Percentiles rank a stretch among this genome's conserved stretches.
Evolutionary conservation across 2,329 filamentous ascomycete species (phyloP).

Genomic region (Arthrobotrys musiformis): DNA sequence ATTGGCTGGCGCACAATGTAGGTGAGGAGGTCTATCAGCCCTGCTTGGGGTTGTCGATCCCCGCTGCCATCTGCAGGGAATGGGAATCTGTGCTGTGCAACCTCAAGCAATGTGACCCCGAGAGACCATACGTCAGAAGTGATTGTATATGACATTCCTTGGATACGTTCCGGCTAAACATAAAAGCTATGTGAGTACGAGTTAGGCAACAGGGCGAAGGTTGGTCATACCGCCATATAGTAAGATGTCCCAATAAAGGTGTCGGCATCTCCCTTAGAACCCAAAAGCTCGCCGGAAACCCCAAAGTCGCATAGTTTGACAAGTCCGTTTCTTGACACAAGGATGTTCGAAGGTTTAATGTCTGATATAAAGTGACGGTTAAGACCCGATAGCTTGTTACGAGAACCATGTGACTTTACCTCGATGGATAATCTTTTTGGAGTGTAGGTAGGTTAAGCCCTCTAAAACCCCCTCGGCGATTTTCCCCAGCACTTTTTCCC

Average conservation of each 20-base stretch:
- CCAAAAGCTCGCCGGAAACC: slow-evolving; percentile 90
- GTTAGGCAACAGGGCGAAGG: not conserved
- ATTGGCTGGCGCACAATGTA: slow-evolving; percentile 97
- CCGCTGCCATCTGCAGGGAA: slow-evolving; percentile 86
- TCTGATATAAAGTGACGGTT: slow-evolving; percentile 65
- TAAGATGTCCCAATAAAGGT: slow-evolving; percentile 99
- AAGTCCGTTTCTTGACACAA: slow-evolving; percentile 88
- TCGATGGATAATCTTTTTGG: slow-evolving; percentile 95
- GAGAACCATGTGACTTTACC: slow-evolving; percentile 61
- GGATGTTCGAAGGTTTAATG: slow-evolving; percentile 97
- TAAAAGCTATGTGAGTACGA: not conserved
- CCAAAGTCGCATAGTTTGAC: slow-evolving; percentile 99
- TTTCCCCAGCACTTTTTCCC: slow-evolving; percentile 96
- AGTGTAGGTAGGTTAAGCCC: slow-evolving; percentile 92
- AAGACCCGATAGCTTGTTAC: not conserved
- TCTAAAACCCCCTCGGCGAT: slow-evolving; percentile 94
- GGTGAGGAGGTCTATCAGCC: slow-evolving; percentile 91
- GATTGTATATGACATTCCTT: slow-evolving; percentile 96
- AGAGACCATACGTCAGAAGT: slow-evolving; percentile 98
- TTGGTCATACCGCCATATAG: slow-evolving; percentile 79
- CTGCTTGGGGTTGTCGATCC: slow-evolving; percentile 78
- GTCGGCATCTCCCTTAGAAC: slow-evolving; percentile 97
- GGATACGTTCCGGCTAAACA: slow-evolving; percentile 82
- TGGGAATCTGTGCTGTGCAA: slow-evolving; percentile 98
- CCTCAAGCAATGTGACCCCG: slow-evolving; percentile 95